phyloP scores from a whole-genome alignment of 2,329 filamentous ascomycete species.

The Trichoderma polysporum region DNA sequence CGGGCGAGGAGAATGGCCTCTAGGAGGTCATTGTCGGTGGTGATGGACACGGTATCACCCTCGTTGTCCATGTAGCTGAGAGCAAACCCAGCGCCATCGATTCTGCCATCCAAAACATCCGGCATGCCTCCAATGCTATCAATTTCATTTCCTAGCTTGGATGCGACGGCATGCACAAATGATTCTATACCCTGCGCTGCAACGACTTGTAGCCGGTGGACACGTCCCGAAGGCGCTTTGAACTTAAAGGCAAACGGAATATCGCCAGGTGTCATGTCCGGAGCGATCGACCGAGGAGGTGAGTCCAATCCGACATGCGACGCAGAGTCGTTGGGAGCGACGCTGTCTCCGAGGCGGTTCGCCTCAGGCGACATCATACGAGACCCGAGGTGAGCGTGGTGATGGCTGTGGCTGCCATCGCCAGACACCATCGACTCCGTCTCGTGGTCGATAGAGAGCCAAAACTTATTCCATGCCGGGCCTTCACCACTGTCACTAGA shows the following conservation, averaged over 20 bases:
- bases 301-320: constrained; percentile 86
- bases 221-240: constrained; percentile 92
- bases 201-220: constrained; percentile 85
- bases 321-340: constrained; percentile 90
- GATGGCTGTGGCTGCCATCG: constrained; percentile 70
- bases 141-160: constrained; percentile 82
- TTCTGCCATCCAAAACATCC: constrained; percentile 72
- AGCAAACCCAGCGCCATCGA: constrained; percentile 78
- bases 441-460: constrained; percentile 92
- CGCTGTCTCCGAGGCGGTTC: constrained; percentile 74
- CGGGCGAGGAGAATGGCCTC: constrained; percentile 86
- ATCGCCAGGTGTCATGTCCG: constrained; percentile 62
- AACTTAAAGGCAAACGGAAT: constrained; percentile 96
- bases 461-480: constrained; percentile 99
- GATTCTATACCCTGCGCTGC: constrained; percentile 77
- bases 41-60: constrained; percentile 94
- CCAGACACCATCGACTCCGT: constrained; percentile 96
- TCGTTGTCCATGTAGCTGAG: constrained; percentile 96
- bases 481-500: constrained; percentile 84
- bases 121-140: constrained; percentile 82
- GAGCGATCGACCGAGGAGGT: constrained; percentile 65
- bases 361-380: constrained; percentile 80
- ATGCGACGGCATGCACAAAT: constrained; percentile 72
- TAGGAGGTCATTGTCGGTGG: constrained; percentile 86
- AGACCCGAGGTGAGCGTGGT: constrained; percentile 63